Base-by-base conservation (phyloP, 2,329 filamentous ascomycete species). In the Elsinoe perseae region DNA sequence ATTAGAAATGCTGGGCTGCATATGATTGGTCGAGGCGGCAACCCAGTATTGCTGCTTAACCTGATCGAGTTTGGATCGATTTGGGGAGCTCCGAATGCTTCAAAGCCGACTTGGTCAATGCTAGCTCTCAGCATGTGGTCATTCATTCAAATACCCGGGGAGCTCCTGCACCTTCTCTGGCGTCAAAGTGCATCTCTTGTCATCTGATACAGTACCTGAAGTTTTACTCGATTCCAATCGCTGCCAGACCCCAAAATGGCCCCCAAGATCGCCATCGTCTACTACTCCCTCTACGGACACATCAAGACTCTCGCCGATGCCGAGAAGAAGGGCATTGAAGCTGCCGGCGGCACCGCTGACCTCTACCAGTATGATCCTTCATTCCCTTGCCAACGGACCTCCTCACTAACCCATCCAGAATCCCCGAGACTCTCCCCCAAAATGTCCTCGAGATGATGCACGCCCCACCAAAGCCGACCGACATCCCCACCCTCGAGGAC, bases 201-300 rank as follows among this genome's bases (percentile, higher is more conserved):
- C 18, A 18, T 10, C 30, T 32, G n/a, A 20, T 38, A 28, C 28
- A 30, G 7, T 5, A 30, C 3, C 21, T 36, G 16, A 28, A 46
- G 36, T 46, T 40, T 50, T 48, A 36, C 30, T 18, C 32, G 21
- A 28, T n/a, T 50, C 28, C 42, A 42, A 38, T 28, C 32, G 6
- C 20, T 32, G n/a, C n/a, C 40, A 28, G 20, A 28, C 40, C 8
- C 52, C 52, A 59, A 43, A 50, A 64, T 65, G 59, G 53, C 64
- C 4, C 63, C 65, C 20, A 68, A 64, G 36, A 60, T 70, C 38
- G 90, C 90, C 66, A 93, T 95, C 75, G 83, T 95, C 72, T 95
- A 93, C 88, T 95, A 95, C 78, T 95, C 89, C 64, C 87, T 90
- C 82, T 95, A 93, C 76, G 92, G 93, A 75, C 91, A 96, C 76